Base-by-base conservation (phyloP, 768 basidiomycete species). In the Rhizopogon rudus region DNA sequence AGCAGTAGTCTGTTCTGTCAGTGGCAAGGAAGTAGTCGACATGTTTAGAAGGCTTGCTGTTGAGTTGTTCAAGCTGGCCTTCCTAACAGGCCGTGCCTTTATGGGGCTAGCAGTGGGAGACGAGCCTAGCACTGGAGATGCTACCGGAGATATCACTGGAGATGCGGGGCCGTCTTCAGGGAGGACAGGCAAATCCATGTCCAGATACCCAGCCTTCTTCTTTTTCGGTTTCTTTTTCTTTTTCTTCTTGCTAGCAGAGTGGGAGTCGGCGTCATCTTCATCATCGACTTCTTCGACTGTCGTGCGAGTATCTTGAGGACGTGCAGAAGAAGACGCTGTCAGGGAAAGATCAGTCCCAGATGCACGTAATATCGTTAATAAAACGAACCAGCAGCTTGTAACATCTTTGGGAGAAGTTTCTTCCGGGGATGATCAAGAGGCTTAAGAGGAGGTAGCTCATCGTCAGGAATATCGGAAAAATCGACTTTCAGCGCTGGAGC, bases 151-250 rank as follows among this genome's bases (percentile, higher is more conserved):
- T 22, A 65, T 48, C 5, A 67, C 57, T 14, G 63, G 46, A 40
- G 62, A n/a, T 6, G 39, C 46, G 17, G 61, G 53, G 1, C 54
- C 49, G 51, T 57, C 13, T 49, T 61, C 61, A 44, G 65, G 64
- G 52, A 65, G 60, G 55, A 66, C 61, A 6, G 65, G 63, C 9
- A 13, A 57, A 14, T 61, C 57, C 20, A 60, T 22, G 25, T 63
- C 60, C 31, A 51, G 56, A 2, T 37, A 41, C 12, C 6, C 55
- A 46, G 60, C 80, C 67, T 81, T 83, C 70, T 86, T 88, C 67
- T 88, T 91, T 74, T 86, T 89, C 20, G 79, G 71, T 61, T 87
- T 88, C 71, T 86, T 87, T 67, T 86, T 86, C 69, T 89, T 87
- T 67, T 87, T 89, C 75, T 89, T 88, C 44, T 73, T 71, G n/a